Percentiles rank a stretch among this genome's conserved stretches.
Evolutionary conservation across 139 green algal species (phyloP).

Genomic region (Closterium sp.): DNA sequence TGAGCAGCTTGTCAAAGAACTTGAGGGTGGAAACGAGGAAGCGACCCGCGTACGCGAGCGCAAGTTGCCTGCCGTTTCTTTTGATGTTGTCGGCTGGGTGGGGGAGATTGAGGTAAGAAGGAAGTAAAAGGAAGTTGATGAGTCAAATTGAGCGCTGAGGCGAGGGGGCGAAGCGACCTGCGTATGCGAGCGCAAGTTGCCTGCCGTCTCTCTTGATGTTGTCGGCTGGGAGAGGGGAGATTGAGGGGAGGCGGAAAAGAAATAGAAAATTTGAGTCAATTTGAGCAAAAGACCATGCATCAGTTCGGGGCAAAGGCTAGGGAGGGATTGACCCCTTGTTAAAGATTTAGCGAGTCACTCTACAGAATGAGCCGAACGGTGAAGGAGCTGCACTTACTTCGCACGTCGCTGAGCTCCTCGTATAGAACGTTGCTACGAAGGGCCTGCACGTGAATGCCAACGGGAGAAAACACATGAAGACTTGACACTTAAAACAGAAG

Average conservation of each 20-base stretch:
- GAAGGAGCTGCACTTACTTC: constrained; percentile 8
- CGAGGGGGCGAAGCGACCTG: constrained; percentile 13
- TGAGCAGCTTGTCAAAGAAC: constrained; percentile 20
- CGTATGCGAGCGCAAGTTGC: constrained; percentile 6
- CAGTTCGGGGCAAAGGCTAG: no score
- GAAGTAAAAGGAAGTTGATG: not conserved
- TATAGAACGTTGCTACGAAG: constrained; percentile 25
- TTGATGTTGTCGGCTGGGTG: constrained; percentile 30
- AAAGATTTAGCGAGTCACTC: no score
- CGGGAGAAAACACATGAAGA: no score
- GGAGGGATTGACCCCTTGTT: no score
- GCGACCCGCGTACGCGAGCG: constrained; percentile 11
- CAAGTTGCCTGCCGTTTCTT: not conserved
- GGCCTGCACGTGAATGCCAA: no score
- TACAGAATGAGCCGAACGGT: no score
- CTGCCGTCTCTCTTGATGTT: constrained; percentile 6
- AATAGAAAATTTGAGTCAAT: not conserved
- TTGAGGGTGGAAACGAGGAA: constrained; percentile 5
- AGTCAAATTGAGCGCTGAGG: not conserved
- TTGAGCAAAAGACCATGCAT: not conserved
- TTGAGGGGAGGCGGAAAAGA: not conserved
- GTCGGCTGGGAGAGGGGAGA: constrained; percentile 2
- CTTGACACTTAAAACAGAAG: no score
- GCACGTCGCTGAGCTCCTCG: constrained; percentile 18
- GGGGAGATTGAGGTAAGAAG: not conserved